Base-by-base conservation (phyloP, 139 green algal genomes). In the Raphidocelis subcapitata region DNA sequence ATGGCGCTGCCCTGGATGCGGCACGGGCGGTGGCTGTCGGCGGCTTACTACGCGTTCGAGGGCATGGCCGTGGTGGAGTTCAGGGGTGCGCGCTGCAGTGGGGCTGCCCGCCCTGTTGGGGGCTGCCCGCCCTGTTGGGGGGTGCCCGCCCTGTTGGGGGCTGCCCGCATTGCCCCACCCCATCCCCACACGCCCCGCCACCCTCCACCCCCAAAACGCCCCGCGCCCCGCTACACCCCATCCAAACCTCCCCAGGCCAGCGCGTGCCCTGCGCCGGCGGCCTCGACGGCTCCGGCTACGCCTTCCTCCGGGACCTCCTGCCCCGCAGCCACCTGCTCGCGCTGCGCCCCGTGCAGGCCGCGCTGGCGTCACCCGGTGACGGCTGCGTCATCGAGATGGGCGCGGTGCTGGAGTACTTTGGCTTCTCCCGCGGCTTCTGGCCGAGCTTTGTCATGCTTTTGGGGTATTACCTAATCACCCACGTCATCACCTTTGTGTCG, bases 1-100 rank as follows among this genome's bases (percentile, higher is more conserved):
- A 68, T 83, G 23, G 28, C 29, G 26, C 59, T 83, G 16, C 24
- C 51, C 24, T 62, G 62, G 37, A 29, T 83, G 3, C 44, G 65
- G 32, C 69, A 72, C 70, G 21, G 79, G 29, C 59, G 62, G 24
- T 74, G 52, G 47, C 41, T 76, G 14, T 80, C 72, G 14, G 72
- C 72, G 14, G 60, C 80, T 57, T 49, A 69, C 29, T 83, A 77
- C 59, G 63, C 54, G 31, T 76, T 78, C 29, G 74, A 83, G 62
- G 77, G 65, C 31, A 33, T 84, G 31, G 74, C 65, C 14, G 55
- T 57, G 14, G 54, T 78, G 16, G 82, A 88, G 75, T 73, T 88
- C 33, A 24, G 28, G 1, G 63, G 55, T 31, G 35, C 52, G 0
- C 8, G 44, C 10, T 88, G 79, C 37, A 32, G 44, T 16, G 85